Percentiles rank a stretch among this genome's conserved stretches.
These are phyloP conservation scores for Nannochloris sp. DNA, from an alignment of 139 green algal genomes.

Conservation along the genomic window DNA sequence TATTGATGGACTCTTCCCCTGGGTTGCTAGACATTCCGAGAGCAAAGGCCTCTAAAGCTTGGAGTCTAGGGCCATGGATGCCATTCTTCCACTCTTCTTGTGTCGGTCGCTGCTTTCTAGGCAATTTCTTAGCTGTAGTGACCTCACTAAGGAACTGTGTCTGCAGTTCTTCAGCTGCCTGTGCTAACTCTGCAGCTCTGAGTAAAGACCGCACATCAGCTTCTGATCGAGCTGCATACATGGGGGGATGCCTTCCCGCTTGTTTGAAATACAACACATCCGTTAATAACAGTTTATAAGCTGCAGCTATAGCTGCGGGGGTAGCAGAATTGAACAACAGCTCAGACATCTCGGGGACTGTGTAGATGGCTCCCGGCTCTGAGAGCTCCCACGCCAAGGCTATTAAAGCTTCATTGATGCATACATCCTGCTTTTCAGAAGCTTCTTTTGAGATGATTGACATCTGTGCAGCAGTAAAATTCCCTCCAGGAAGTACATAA, in stretches of 20 bases:
- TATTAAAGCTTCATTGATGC: constrained; percentile 5
- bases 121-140: not conserved
- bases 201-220: constrained; percentile 12
- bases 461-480: not conserved
- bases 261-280: constrained; percentile 67
- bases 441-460: not conserved
- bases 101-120: not conserved
- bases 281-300: constrained; percentile 45
- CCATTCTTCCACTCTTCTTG: not conserved
- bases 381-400: constrained; percentile 16
- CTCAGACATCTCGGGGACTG: constrained; percentile 27
- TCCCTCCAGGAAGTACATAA: constrained; percentile 5
- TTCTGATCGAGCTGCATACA: constrained; percentile 25
- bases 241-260: constrained; percentile 9
- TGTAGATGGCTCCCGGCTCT: constrained; percentile 11
- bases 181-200: not conserved
- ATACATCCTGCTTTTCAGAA: not conserved
- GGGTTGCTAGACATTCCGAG: not conserved
- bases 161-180: not conserved
- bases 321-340: constrained; percentile 34
- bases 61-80: not conserved
- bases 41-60: not conserved
- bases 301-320: constrained; percentile 22
- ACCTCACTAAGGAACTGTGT: constrained; percentile 6
- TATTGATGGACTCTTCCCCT: not conserved